Percentiles rank a stretch among this genome's conserved stretches.
Evolutionary conservation across 2,329 filamentous ascomycete genomes (phyloP).

Genomic region (Exophiala sideris): DNA sequence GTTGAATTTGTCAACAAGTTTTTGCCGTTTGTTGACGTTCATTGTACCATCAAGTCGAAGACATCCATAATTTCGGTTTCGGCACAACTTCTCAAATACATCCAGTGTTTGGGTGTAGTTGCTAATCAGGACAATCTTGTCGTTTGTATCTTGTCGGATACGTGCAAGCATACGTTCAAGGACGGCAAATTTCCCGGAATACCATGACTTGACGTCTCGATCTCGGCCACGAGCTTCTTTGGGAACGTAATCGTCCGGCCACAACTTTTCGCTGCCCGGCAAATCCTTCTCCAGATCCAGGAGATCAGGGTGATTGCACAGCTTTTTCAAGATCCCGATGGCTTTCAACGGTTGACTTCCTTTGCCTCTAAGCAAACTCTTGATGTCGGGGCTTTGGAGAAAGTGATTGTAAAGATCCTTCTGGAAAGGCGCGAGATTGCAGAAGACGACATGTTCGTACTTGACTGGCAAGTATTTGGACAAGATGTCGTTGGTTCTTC

Average conservation of each 20-base stretch:
- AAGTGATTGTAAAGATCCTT: constrained; percentile 94
- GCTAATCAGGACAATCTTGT: constrained; percentile 98
- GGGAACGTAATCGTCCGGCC: constrained; percentile 81
- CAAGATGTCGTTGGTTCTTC: constrained; percentile 93
- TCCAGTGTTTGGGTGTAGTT: constrained; percentile 98
- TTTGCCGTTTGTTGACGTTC: constrained; percentile 95
- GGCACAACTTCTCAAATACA: constrained; percentile 87
- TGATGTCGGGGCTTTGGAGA: constrained; percentile 91
- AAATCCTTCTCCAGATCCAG: constrained; percentile 79
- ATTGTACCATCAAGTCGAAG: constrained; percentile 93
- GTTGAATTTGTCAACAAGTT: constrained; percentile 97
- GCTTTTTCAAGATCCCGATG: constrained; percentile 93
- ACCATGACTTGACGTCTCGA: constrained; percentile 89
- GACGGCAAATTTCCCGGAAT: constrained; percentile 97
- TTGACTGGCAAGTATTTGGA: constrained; percentile 98
- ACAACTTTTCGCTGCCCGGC: constrained; percentile 77
- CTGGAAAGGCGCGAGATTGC: constrained; percentile 89
- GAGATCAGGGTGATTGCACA: constrained; percentile 96
- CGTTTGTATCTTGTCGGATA: constrained; percentile 92
- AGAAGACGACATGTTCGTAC: constrained; percentile 99
- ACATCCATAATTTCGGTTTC: constrained; percentile 76
- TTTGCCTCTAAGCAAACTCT: constrained; percentile 85
- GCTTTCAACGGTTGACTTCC: constrained; percentile 95
- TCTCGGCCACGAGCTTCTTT: constrained; percentile 86
- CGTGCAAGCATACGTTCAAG: constrained; percentile 96